Conservation (phyloP, 73 alveolate species). For the Tetrahymena elliotti region DNA sequence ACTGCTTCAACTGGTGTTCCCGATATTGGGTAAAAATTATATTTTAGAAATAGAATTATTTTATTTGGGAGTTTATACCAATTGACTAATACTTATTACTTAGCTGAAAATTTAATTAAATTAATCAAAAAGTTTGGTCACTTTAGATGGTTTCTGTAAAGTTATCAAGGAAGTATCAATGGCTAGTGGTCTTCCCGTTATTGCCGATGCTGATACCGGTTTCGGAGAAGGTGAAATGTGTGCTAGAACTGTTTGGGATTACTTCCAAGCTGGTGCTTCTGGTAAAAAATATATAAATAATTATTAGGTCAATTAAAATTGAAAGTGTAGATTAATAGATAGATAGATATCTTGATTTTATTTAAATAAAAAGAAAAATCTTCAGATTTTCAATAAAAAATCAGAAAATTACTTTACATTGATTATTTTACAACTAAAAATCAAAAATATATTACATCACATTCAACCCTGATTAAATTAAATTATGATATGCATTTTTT, state of each 20-base stretch:
- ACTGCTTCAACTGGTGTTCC: slow-evolving; percentile 88
- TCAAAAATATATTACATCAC: background rate
- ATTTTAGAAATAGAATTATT: background rate
- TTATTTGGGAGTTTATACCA: background rate
- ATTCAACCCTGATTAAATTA: background rate
- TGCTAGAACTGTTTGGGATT: slow-evolving; percentile 82
- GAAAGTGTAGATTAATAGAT: background rate
- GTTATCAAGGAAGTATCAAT: slow-evolving; percentile 45
- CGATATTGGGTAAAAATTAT: slow-evolving; percentile 66
- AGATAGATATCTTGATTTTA: slow-evolving; percentile 22
- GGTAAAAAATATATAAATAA: slow-evolving; percentile 69
- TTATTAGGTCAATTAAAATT: background rate
- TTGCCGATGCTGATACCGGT: slow-evolving; percentile 97
- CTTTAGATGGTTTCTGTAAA: slow-evolving; percentile 59
- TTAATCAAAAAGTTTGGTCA: slow-evolving; percentile 16
- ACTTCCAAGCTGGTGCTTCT: slow-evolving; percentile 78
- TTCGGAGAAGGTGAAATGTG: slow-evolving; percentile 88
- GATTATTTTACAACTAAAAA: background rate
- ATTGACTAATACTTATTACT: too few relatives aligned
- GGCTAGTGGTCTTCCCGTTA: slow-evolving; percentile 70
- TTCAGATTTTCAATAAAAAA: background rate
- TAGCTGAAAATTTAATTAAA: background rate
- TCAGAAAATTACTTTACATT: background rate
- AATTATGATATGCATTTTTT: background rate
- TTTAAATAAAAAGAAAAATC: background rate